phyloP scores from a whole-genome alignment of 495 filamentous ascomycete genomes.

The Lasiosphaeris hirsuta region DNA sequence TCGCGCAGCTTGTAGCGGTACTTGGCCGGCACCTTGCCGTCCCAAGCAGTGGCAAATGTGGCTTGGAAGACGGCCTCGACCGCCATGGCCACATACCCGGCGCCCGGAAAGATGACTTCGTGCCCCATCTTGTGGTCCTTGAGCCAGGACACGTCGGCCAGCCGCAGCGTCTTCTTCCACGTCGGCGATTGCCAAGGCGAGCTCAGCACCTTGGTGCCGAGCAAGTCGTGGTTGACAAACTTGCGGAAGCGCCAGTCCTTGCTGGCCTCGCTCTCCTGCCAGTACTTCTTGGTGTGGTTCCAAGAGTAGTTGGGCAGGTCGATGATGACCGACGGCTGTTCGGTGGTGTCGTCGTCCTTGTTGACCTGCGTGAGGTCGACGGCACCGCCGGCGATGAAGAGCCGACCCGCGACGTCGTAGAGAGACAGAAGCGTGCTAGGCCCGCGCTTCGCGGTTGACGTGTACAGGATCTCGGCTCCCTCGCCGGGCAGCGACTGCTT shows the following conservation, averaged over 20 bases:
- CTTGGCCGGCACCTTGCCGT: neutral
- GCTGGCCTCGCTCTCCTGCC: constrained; percentile 17
- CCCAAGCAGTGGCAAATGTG: neutral
- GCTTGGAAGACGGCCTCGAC: constrained; percentile 33
- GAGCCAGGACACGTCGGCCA: constrained; percentile 35
- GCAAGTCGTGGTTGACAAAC: constrained; percentile 15
- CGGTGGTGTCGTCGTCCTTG: neutral
- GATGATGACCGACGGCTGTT: constrained; percentile 1
- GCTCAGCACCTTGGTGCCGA: constrained; percentile 13
- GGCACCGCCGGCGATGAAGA: constrained; percentile 23
- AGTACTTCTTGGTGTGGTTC: constrained; percentile 26
- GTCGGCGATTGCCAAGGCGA: constrained; percentile 22
- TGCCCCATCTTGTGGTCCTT: constrained; percentile 38
- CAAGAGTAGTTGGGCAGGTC: constrained; percentile 38
- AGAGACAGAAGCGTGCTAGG: constrained; percentile 21
- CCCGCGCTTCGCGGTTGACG: constrained; percentile 26
- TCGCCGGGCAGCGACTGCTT: constrained; percentile 11
- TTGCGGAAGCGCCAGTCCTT: constrained; percentile 15
- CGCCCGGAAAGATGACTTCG: constrained; percentile 21
- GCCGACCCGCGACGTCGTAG: constrained; percentile 29
- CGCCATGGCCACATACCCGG: constrained; percentile 24
- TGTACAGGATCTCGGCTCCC: constrained; percentile 20
- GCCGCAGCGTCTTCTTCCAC: constrained; percentile 42
- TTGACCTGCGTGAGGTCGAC: constrained; percentile 10
- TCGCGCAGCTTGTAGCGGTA: constrained; percentile 30